Conservation (phyloP, 768 basidiomycete species). For the Nidula microcarpa region DNA sequence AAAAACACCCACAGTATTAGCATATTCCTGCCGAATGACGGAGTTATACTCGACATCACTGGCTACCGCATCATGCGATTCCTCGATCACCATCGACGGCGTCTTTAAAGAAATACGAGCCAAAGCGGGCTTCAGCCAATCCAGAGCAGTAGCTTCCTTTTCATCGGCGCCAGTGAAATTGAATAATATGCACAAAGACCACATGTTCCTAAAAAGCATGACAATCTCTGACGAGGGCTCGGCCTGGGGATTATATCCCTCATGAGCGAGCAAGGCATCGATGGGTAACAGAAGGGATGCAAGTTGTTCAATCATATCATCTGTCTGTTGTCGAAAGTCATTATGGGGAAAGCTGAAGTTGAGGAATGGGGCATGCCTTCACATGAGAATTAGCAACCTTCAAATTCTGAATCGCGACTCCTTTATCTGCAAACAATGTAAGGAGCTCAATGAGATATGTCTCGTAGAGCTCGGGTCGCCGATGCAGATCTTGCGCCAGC, state of each 20-base stretch:
- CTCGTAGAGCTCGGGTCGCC: constrained; percentile 74
- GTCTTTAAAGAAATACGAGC: constrained; percentile 82
- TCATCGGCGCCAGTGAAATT: constrained; percentile 62
- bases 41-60: constrained; percentile 93
- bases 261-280: constrained; percentile 77
- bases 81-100: constrained; percentile 80
- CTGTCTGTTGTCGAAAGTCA: constrained; percentile 41
- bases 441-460: constrained; percentile 83
- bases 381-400: constrained; percentile 62
- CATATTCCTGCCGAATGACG: constrained; percentile 83
- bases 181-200: constrained; percentile 90
- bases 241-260: constrained; percentile 59
- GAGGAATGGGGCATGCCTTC: constrained; percentile 42
- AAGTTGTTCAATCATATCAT: constrained; percentile 83
- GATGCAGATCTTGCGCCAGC: constrained; percentile 74
- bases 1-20: constrained; percentile 53
- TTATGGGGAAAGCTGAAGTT: neutral
- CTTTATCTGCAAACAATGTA: constrained; percentile 86
- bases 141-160: constrained; percentile 61
- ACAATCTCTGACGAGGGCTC: constrained; percentile 58
- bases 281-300: constrained; percentile 88
- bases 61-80: constrained; percentile 74
- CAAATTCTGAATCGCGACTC: constrained; percentile 83
- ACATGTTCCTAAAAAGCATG: constrained; percentile 84
- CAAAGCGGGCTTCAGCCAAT: constrained; percentile 76